A percentile compares a stretch with the other conserved stretches of the same genome.
phyloP scores from a whole-genome alignment of 1,284 basidiomycete species.

The Ceratobasidium sp. region DNA sequence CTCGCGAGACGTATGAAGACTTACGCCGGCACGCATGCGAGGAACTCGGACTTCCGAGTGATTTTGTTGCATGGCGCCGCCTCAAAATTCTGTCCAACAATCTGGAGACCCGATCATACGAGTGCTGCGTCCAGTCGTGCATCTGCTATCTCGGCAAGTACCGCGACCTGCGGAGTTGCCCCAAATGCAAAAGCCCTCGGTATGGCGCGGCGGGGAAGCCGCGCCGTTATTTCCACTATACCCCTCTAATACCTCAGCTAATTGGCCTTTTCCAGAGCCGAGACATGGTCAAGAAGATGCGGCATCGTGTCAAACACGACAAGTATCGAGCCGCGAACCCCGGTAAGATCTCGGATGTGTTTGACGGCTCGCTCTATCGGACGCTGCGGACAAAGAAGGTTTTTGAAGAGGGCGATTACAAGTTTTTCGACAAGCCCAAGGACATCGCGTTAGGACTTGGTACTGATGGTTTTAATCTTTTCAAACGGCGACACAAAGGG shows the following conservation, averaged over 20 bases:
- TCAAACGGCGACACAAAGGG: conserved; percentile 54
- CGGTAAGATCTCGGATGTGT: conserved; percentile 54
- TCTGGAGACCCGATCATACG: conserved; percentile 31
- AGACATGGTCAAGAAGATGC: conserved; percentile 53
- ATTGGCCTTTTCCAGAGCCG: conserved; percentile 55
- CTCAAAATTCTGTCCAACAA: conserved; percentile 33
- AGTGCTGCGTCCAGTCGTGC: conserved; percentile 61
- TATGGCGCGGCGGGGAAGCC: conserved; percentile 51
- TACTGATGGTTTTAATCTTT: conserved; percentile 55
- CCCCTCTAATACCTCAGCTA: conserved; percentile 59
- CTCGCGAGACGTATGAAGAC: conserved; percentile 10
- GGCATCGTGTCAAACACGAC: conserved; percentile 47
- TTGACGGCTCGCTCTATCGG: conserved; percentile 55
- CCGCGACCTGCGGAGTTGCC: conserved; percentile 45
- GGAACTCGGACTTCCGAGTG: conserved; percentile 14
- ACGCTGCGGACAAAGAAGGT: conserved; percentile 51
- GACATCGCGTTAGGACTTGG: conserved; percentile 56
- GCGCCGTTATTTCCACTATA: conserved; percentile 54
- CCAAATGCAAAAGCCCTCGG: conserved; percentile 50
- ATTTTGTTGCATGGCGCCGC: conserved; percentile 28
- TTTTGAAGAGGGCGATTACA: conserved; percentile 48
- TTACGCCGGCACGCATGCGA: neutral
- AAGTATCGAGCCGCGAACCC: neutral
- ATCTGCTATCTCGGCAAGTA: conserved; percentile 56
- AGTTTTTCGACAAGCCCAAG: conserved; percentile 42